Evolutionary conservation across 164 flowering plant species (phyloP).

Genomic region (Santalum album): DNA sequence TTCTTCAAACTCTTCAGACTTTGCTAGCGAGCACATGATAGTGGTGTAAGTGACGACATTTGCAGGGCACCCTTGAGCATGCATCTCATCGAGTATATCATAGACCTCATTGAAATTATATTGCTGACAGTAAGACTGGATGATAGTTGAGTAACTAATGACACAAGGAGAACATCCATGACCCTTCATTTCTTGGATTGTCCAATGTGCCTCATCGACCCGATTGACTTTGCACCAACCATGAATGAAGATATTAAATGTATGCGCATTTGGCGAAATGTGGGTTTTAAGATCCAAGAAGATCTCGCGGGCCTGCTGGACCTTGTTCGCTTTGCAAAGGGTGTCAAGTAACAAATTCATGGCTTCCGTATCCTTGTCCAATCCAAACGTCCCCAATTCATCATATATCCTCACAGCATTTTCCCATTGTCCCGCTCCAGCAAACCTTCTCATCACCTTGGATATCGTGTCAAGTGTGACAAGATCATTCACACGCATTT

Average conservation of each 20-base stretch:
- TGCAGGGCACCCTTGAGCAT: slow-evolving; percentile 49
- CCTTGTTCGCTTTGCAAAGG: slow-evolving; percentile 67
- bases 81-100: slow-evolving; percentile 67
- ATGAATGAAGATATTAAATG: slow-evolving; percentile 55
- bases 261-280: slow-evolving; percentile 53
- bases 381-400: slow-evolving; percentile 38
- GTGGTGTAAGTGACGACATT: slow-evolving; percentile 69
- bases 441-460: slow-evolving; percentile 71
- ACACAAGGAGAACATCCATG: slow-evolving; percentile 60
- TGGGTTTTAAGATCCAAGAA: slow-evolving; percentile 52
- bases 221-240: slow-evolving; percentile 61
- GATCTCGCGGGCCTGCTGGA: slow-evolving; percentile 55
- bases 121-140: slow-evolving; percentile 48
- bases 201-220: slow-evolving; percentile 80
- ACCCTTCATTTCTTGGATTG: slow-evolving; percentile 82
- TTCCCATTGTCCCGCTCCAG: slow-evolving; percentile 67
- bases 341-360: slow-evolving; percentile 82
- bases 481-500: slow-evolving; percentile 28
- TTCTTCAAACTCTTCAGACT: slow-evolving; percentile 37
- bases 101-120: slow-evolving; percentile 39
- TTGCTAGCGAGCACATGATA: slow-evolving; percentile 46
- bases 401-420: slow-evolving; percentile 49
- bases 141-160: slow-evolving; percentile 71
- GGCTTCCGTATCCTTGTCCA: slow-evolving; percentile 62
- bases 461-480: slow-evolving; percentile 46